Evolutionary conservation across 257 asterid genomes (phyloP), one percentile per base, ranked within the genome.

Genomic region (Catharanthus roseus): DNA sequence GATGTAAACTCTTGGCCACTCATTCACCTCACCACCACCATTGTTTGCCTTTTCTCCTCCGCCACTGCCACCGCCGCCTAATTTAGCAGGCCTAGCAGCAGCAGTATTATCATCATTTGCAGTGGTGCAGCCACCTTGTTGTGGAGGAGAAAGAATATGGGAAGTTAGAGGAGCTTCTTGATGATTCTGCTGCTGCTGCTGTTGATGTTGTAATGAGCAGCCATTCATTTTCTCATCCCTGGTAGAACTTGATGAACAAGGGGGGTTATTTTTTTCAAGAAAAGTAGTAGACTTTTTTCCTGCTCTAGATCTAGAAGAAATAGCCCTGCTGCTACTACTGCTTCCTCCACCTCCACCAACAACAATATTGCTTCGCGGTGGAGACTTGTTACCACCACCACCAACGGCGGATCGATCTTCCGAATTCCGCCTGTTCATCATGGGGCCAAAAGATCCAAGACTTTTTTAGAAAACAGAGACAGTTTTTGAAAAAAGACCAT

Each of bases 1-100:
- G 55, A 88, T 72, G 38, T 76, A 83, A 82, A 90, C 74, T 81
- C 85, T 90, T 5, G 97, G 96, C 96, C 96, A 90, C 70, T 78
- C 79, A 44, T 42, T 56, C 67, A 73, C 78, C 33, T 69, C 78
- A 10, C 44, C 62, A 84, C 88, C 64, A 68, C 65, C 50, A 86
- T 81, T 45, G 67, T 26, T 80, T 84, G 82, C 74, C 75, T 81
- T 69, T 41, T 82, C 71, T 81, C 89, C 81, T 79, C 90, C 82
- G 75, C 81, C 12, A 82, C 85, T 90, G 74, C 83, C 91, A 69
- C 78, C 58, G 75, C 55, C 51, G 23, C 56, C 68, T 6, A 51
- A 23, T 45, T 66, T 74, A 16, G 28, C 73, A 28, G 68, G 28
- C 70, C 68, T 56, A 26, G 36, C 28, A 45, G 68, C 57, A 31